A percentile compares a stretch with the other conserved stretches of the same genome.
phyloP scores from a whole-genome alignment of 495 filamentous ascomycete species.

The Penicillium lividum region DNA sequence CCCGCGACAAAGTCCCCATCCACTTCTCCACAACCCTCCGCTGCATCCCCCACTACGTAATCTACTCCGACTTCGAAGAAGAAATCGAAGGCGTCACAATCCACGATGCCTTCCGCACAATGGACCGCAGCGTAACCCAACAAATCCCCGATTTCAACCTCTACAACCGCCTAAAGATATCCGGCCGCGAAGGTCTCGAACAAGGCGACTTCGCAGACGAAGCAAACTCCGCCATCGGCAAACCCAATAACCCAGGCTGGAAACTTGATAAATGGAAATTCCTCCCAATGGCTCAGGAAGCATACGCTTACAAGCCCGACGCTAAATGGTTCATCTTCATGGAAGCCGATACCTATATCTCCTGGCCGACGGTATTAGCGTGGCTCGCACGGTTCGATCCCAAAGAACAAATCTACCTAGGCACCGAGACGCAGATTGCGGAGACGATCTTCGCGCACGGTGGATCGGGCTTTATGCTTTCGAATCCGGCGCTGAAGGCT shows the following conservation, averaged over 20 bases:
- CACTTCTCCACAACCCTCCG: conserved; percentile 54
- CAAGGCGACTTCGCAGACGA: conserved; percentile 43
- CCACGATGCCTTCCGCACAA: conserved; percentile 49
- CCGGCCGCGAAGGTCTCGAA: conserved; percentile 42
- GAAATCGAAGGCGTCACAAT: conserved; percentile 47
- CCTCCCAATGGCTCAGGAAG: conserved; percentile 54
- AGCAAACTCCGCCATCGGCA: conserved; percentile 47
- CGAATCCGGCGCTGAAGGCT: conserved; percentile 52
- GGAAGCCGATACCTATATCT: conserved; percentile 67
- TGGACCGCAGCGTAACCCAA: conserved; percentile 37
- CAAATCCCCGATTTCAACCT: conserved; percentile 51
- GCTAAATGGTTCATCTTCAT: conserved; percentile 70
- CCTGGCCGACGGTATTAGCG: conserved; percentile 59
- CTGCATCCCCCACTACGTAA: conserved; percentile 55
- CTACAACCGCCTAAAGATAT: conserved; percentile 49
- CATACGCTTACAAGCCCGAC: conserved; percentile 43
- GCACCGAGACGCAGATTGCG: conserved; percentile 57
- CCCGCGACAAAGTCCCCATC: conserved; percentile 44
- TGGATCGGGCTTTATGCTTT: conserved; percentile 67
- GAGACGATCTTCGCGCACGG: conserved; percentile 64
- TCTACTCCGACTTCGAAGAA: conserved; percentile 58
- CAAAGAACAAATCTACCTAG: conserved; percentile 55
- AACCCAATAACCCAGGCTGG: conserved; percentile 54
- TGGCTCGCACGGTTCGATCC: conserved; percentile 58
- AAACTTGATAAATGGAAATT: conserved; percentile 64